Conservation (phyloP, 306 rosid species). For the Vigna unguiculata region DNA sequence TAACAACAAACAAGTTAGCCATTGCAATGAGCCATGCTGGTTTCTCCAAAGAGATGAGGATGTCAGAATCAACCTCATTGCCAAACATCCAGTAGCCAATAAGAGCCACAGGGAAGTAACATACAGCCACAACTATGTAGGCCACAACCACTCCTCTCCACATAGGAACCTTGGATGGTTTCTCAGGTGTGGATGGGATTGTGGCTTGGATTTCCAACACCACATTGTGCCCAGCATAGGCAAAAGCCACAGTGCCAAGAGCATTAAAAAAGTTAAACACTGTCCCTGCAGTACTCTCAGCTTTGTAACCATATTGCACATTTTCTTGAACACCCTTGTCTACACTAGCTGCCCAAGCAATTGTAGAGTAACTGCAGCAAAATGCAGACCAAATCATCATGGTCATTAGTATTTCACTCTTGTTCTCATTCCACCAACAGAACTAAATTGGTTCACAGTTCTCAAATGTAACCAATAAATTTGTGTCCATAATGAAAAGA, state of each 20-base stretch:
- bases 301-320: constrained; percentile 66
- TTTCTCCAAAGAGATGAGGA: constrained; percentile 69
- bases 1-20: constrained; percentile 90
- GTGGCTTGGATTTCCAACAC: constrained; percentile 97
- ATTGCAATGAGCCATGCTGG: constrained; percentile 83
- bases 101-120: constrained; percentile 93
- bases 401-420: neutral
- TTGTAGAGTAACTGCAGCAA: constrained; percentile 81
- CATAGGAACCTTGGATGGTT: constrained; percentile 94
- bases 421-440: constrained; percentile 38
- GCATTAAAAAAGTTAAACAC: constrained; percentile 71
- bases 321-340: constrained; percentile 68
- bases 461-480: neutral
- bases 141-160: constrained; percentile 92
- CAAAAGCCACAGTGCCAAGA: constrained; percentile 85
- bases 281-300: constrained; percentile 56
- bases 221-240: constrained; percentile 97
- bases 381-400: neutral
- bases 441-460: neutral
- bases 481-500: neutral
- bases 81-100: constrained; percentile 83
- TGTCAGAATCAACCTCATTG: constrained; percentile 57
- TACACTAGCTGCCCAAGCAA: constrained; percentile 74
- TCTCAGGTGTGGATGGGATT: constrained; percentile 88
- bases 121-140: constrained; percentile 83